Conservation (phyloP, 1,284 basidiomycete genomes). For the Schizophyllum amplum region DNA sequence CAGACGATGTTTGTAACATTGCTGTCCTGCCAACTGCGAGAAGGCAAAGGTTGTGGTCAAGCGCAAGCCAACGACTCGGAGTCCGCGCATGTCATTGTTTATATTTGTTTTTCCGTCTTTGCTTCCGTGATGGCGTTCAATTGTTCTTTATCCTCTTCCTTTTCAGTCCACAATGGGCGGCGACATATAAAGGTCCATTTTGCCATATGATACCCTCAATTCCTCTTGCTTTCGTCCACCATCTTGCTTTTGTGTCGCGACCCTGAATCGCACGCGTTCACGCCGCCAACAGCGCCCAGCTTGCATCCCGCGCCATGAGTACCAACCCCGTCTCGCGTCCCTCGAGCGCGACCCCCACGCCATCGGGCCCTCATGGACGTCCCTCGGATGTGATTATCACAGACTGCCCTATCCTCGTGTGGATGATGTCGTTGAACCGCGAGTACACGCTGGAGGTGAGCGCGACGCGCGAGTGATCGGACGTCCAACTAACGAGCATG, state of each 20-base stretch:
- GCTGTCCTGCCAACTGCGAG: too few species aligned
- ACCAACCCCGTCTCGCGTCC: background rate
- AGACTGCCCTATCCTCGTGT: conserved; percentile 62
- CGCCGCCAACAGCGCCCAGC: background rate
- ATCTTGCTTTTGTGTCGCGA: background rate
- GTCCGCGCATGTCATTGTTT: too few species aligned
- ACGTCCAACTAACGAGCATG: conserved; percentile 1
- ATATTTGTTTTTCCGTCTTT: too few species aligned
- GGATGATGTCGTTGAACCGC: conserved; percentile 69
- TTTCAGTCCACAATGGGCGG: background rate
- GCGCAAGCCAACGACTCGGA: too few species aligned
- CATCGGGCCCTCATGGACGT: background rate
- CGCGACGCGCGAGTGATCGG: background rate
- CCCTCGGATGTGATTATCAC: background rate
- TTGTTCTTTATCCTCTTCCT: too few species aligned
- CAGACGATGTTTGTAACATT: too few species aligned
- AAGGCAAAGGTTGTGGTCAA: too few species aligned
- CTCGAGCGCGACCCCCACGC: background rate
- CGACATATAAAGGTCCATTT: background rate
- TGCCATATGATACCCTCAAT: background rate
- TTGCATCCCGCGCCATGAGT: background rate
- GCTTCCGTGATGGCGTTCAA: too few species aligned
- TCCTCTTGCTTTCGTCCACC: background rate
- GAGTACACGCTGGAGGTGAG: conserved; percentile 59
- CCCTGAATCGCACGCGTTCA: background rate